phyloP scores from a whole-genome alignment of 306 rosid species.

The Dalbergia oliveri region DNA sequence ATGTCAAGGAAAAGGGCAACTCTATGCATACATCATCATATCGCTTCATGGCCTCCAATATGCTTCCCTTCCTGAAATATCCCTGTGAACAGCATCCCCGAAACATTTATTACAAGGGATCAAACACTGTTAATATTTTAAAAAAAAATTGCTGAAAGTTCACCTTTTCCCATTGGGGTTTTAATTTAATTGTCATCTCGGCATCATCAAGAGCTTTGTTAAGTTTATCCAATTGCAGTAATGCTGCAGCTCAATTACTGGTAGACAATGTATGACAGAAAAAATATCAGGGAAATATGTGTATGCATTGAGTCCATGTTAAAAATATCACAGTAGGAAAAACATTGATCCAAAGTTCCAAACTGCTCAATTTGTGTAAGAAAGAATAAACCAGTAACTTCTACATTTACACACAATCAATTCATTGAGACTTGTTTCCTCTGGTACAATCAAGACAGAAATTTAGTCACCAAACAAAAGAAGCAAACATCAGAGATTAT shows the following conservation, averaged over 20 bases:
- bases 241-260: conserved; percentile 99
- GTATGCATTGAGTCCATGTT: conserved; percentile 7
- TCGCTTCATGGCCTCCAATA: conserved; percentile 92
- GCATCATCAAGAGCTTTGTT: conserved; percentile 96
- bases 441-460: no score
- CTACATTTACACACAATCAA: background rate
- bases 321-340: conserved; percentile 25
- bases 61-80: conserved; percentile 95
- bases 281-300: conserved; percentile 36
- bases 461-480: no score
- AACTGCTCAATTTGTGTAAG: conserved; percentile 12
- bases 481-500: no score
- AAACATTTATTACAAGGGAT: conserved; percentile 39
- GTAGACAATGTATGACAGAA: conserved; percentile 41
- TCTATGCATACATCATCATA: conserved; percentile 75
- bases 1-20: conserved; percentile 32
- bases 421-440: background rate
- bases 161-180: conserved; percentile 99
- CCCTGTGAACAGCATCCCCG: conserved; percentile 64
- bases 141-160: conserved; percentile 3
- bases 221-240: conserved; percentile 92
- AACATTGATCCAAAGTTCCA: background rate
- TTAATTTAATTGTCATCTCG: conserved; percentile 83
- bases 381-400: conserved; percentile 23
- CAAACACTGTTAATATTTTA: conserved; percentile 4